phyloP scores from a whole-genome alignment of 2,329 filamentous ascomycete genomes.

The Orbilia quercus region DNA sequence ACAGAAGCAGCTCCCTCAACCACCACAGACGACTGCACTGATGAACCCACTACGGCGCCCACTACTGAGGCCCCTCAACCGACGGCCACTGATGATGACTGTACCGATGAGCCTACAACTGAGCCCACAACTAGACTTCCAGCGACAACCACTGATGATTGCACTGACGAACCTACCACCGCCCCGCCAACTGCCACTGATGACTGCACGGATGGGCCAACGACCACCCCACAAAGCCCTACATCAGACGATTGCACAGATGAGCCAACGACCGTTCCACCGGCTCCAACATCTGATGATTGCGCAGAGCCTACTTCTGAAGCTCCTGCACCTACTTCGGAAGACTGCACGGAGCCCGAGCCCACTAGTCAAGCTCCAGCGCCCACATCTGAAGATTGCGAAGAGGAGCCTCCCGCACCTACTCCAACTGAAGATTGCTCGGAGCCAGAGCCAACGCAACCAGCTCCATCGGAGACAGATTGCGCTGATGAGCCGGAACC shows the following conservation, averaged over 20 bases:
- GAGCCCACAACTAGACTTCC: slow-evolving; percentile 28
- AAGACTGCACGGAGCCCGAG: slow-evolving; percentile 36
- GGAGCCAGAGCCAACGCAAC: slow-evolving; percentile 17
- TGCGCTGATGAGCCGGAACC: slow-evolving; percentile 27
- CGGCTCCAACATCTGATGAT: slow-evolving; percentile 30
- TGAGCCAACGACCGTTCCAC: slow-evolving; percentile 22
- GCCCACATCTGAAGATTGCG: slow-evolving; percentile 35
- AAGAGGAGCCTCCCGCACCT: slow-evolving; percentile 12
- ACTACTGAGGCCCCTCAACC: slow-evolving; percentile 15
- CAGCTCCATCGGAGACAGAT: slow-evolving; percentile 38
- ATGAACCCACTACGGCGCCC: slow-evolving; percentile 20
- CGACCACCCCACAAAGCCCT: slow-evolving; percentile 12
- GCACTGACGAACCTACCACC: slow-evolving; percentile 43
- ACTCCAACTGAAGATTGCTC: neutral
- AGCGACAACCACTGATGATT: slow-evolving; percentile 33
- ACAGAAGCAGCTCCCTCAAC: slow-evolving; percentile 20
- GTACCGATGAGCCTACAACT: slow-evolving; percentile 33
- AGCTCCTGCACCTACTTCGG: slow-evolving; percentile 30
- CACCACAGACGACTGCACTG: slow-evolving; percentile 45
- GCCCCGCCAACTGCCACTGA: slow-evolving; percentile 30
- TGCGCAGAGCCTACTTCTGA: slow-evolving; percentile 29
- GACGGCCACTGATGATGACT: slow-evolving; percentile 37
- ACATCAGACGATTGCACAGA: slow-evolving; percentile 27
- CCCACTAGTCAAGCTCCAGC: slow-evolving; percentile 19
- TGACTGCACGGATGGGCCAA: slow-evolving; percentile 47